Percentiles rank a stretch among this genome's conserved stretches.
phyloP scores from a whole-genome alignment of 1,284 basidiomycete species.

The Vanrija sp. region DNA sequence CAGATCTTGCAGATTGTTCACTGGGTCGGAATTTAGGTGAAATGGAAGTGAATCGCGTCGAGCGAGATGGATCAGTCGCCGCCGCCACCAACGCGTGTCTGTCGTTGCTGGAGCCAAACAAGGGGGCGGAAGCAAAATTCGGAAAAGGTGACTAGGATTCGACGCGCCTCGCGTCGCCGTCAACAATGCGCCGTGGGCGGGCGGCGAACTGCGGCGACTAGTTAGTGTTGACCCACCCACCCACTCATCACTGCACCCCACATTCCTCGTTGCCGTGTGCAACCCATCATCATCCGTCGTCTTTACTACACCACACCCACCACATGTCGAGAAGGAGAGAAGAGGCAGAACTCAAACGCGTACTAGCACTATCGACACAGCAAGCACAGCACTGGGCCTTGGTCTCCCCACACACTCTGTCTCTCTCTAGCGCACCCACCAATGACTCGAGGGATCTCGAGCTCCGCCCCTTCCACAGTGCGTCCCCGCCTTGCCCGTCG shows the following conservation, averaged over 20 bases:
- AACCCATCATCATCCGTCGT: too few relatives aligned
- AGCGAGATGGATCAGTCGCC: too few relatives aligned
- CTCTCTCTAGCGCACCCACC: constrained; percentile 23
- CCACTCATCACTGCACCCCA: too few relatives aligned
- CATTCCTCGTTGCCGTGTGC: too few relatives aligned
- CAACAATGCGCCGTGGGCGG: not conserved
- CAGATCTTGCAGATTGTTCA: too few relatives aligned
- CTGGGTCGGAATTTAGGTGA: too few relatives aligned
- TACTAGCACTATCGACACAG: constrained; percentile 37
- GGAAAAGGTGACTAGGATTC: not conserved
- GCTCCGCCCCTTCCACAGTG: constrained; percentile 16
- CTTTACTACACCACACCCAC: not conserved
- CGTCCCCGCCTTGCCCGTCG: not conserved
- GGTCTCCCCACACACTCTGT: constrained; percentile 21
- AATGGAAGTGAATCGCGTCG: too few relatives aligned
- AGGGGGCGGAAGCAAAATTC: not conserved
- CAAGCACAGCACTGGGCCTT: constrained; percentile 16
- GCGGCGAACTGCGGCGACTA: not conserved
- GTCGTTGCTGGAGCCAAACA: not conserved
- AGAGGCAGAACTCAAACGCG: constrained; percentile 39
- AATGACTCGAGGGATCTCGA: constrained; percentile 39
- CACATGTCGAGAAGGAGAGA: constrained; percentile 29
- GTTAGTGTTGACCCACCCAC: not conserved
- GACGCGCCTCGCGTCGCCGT: not conserved
- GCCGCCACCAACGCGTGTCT: too few relatives aligned